Base-by-base conservation (phyloP, 495 filamentous ascomycete species). In the Aspergillus steynii region DNA sequence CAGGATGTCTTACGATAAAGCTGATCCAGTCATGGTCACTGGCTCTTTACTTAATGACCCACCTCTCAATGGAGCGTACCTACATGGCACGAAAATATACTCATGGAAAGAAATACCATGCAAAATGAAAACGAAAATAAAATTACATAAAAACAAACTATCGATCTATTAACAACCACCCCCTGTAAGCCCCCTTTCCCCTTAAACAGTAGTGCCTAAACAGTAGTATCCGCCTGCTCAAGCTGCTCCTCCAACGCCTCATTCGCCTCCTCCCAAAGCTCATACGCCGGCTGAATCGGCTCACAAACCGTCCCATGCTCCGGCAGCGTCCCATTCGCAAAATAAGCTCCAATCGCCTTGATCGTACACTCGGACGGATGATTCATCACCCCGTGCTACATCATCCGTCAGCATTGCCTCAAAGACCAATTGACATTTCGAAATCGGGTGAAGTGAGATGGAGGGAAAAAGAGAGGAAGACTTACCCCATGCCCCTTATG, bases 401-500 rank as follows among this genome's bases (percentile, higher is more conserved):
- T 8, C 7, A 46, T 8, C 42, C 42, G 42, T 46, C 15, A 46
- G 42, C 15, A 7, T 46, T 46, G 15, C 7, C 42, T 46, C 42
- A 52, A 20, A 20, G 20, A 20, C 20, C 20, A 20, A 20, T 20
- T 20, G 20, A 20, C 20, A 20, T 20, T 20, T 20, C 20, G 20
- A 20, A 20, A 20, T 20, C 20, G 20, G 20, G 20, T 20, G 20
- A 20, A 20, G 20, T 20, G 20, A 20, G 20, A 20, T 20, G 20
- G 20, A 20, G 20, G 20, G 20, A 20, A 20, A 50, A 50, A 50
- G 48, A 50, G 20, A 53, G 29, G 51, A 53, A 1, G 0, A 53
- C 52, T 55, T 37, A 55, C 52, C 20, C 52, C 52, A 37, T 55
- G 52, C 8, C 52, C 52, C 52, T 55, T 37, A 55, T 55, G 52